A percentile compares a stretch with the other conserved stretches of the same genome.
phyloP scores from a whole-genome alignment of 148 eudicot genomes.

The Persicaria tinctoria region DNA sequence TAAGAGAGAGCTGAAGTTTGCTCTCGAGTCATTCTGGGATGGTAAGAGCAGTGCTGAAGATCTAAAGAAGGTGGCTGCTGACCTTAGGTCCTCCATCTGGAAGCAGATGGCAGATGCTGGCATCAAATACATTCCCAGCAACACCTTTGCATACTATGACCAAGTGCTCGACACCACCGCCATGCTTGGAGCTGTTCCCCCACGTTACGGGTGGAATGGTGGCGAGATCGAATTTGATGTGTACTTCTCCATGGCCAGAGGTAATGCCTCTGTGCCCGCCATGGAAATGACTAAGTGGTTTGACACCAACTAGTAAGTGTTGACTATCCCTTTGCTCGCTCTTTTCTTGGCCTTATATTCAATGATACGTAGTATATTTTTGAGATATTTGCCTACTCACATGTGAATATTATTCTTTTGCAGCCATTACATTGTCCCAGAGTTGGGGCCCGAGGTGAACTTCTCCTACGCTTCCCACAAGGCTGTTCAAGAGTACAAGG shows the following conservation, averaged over 20 bases:
- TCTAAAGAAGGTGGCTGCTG: conserved; percentile 41
- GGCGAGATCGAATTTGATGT: conserved; percentile 57
- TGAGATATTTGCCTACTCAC: neutral
- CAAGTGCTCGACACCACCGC: conserved; percentile 64
- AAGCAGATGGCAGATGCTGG: conserved; percentile 58
- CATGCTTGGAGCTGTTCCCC: conserved; percentile 69
- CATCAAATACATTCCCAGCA: conserved; percentile 59
- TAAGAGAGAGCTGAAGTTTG: conserved; percentile 62
- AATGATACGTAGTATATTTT: neutral
- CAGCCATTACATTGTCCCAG: conserved; percentile 94
- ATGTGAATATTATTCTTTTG: conserved; percentile 10
- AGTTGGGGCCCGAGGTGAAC: conserved; percentile 70
- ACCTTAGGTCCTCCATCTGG: conserved; percentile 51
- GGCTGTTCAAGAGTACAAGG: conserved; percentile 76
- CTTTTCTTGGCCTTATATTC: neutral
- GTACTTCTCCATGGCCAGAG: conserved; percentile 71
- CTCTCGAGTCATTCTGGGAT: conserved; percentile 70
- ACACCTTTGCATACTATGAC: conserved; percentile 64
- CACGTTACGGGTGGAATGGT: conserved; percentile 57
- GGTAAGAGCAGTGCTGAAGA: conserved; percentile 51
- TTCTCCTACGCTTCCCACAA: conserved; percentile 80
- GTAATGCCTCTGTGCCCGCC: conserved; percentile 56
- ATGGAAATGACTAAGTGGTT: conserved; percentile 87
- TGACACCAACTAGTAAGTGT: conserved; percentile 63
- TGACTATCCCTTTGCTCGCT: conserved; percentile 12